Conservation (phyloP, 2,329 filamentous ascomycete genomes). For the Tothia fuscella region DNA sequence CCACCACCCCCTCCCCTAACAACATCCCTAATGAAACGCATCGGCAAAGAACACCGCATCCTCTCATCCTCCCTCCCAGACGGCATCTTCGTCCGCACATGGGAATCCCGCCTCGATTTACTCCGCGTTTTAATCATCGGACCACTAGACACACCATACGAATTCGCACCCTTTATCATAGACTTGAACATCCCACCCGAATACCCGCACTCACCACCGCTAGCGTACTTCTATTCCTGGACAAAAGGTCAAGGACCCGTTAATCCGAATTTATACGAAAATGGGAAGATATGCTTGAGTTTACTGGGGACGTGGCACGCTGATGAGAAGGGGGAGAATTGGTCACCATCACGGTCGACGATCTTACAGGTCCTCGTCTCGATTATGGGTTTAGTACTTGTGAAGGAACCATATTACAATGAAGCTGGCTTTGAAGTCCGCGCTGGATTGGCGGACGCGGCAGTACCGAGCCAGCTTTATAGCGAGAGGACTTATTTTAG, state of each 20-base stretch:
- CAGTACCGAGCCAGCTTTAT: constrained; percentile 36
- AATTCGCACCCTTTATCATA: constrained; percentile 48
- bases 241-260: constrained; percentile 39
- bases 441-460: constrained; percentile 33
- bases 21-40: constrained; percentile 34
- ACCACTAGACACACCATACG: constrained; percentile 48
- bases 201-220: constrained; percentile 42
- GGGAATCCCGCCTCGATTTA: constrained; percentile 47
- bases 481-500: constrained; percentile 43
- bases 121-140: constrained; percentile 47
- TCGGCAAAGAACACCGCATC: constrained; percentile 48
- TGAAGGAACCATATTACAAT: constrained; percentile 50
- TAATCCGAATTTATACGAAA: constrained; percentile 52
- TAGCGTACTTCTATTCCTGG: constrained; percentile 50
- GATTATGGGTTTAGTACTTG: constrained; percentile 44
- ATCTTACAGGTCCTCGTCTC: constrained; percentile 46
- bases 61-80: constrained; percentile 40
- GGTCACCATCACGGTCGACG: constrained; percentile 41
- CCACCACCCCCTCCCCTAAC: constrained; percentile 35
- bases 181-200: constrained; percentile 40
- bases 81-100: constrained; percentile 46
- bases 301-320: constrained; percentile 49
- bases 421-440: constrained; percentile 49
- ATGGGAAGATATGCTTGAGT: constrained; percentile 49
- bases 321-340: constrained; percentile 39